These are phyloP conservation scores for Diplogelasinospora grovesii DNA, from an alignment of 495 filamentous ascomycete species.

Conservation along the genomic window DNA sequence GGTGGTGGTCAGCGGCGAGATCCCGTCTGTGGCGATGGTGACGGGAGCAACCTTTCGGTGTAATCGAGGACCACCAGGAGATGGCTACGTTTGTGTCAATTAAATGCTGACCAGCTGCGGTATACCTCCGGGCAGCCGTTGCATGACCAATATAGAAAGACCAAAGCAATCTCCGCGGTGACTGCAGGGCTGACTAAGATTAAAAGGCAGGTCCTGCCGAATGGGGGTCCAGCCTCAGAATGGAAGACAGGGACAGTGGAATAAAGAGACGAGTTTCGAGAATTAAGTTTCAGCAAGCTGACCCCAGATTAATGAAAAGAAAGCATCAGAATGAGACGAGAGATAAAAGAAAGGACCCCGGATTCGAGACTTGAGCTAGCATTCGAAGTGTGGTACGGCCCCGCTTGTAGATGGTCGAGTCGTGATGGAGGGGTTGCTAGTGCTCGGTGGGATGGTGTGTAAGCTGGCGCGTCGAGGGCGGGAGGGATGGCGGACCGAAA, in stretches of 20 bases:
- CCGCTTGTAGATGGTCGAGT: constrained; percentile 2
- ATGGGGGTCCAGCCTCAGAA: constrained; percentile 10
- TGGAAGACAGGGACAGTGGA: neutral
- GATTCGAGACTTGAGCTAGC: constrained; percentile 18
- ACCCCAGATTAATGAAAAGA: constrained; percentile 2
- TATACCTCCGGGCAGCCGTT: constrained; percentile 9
- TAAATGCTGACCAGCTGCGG: constrained; percentile 14
- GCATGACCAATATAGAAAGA: neutral
- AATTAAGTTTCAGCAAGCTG: constrained; percentile 2
- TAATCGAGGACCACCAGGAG: constrained; percentile 6
- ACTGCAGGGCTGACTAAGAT: too few species aligned
- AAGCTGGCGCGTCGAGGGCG: constrained; percentile 13
- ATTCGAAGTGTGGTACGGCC: constrained; percentile 12
- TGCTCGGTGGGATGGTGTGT: constrained; percentile 18
- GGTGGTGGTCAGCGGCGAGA: constrained; percentile 16
- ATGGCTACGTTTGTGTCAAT: constrained; percentile 13
- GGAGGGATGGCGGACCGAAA: constrained; percentile 8
- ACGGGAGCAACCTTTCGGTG: constrained; percentile 17
- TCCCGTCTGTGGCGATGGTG: constrained; percentile 10
- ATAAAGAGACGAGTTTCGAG: neutral
- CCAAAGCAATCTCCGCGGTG: constrained; percentile 9
- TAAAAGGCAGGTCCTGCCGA: too few species aligned
- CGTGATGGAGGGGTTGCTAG: constrained; percentile 15
- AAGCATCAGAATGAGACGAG: constrained; percentile 8
- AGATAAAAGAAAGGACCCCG: constrained; percentile 11